phyloP scores from a whole-genome alignment of 139 green algal genomes.

The Parachlorella kessleri region DNA sequence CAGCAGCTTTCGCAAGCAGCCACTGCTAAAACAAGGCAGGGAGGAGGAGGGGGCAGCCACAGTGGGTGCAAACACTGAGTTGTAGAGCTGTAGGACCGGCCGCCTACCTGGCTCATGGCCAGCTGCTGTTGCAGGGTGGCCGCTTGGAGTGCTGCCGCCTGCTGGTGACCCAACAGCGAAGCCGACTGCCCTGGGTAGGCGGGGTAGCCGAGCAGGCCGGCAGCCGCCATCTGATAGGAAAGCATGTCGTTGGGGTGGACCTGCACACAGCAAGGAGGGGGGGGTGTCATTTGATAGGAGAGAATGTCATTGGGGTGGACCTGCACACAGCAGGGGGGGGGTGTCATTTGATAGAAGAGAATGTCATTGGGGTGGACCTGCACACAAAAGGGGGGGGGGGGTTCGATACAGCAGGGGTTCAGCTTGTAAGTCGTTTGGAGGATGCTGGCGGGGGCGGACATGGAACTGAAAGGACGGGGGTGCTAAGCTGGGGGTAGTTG shows the following conservation, averaged over 20 bases:
- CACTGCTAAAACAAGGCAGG: too few species aligned
- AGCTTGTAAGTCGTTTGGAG: too few species aligned
- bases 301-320: background rate
- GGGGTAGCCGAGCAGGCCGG: conserved; percentile 12
- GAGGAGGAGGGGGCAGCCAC: too few species aligned
- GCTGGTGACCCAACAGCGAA: background rate
- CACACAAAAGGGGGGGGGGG: background rate
- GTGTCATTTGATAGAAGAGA: background rate
- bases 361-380: background rate
- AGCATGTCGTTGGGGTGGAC: background rate
- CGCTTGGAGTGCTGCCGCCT: conserved; percentile 12
- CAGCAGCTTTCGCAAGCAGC: too few species aligned
- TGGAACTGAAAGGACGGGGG: too few species aligned
- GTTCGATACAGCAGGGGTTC: background rate
- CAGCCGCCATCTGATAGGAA: background rate
- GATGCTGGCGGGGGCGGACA: too few species aligned
- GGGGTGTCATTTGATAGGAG: background rate
- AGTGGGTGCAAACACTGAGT: too few species aligned
- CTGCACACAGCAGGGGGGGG: background rate
- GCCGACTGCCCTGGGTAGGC: background rate
- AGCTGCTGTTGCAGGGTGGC: conserved; percentile 11
- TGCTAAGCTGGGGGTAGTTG: too few species aligned
- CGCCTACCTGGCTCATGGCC: conserved; percentile 5
- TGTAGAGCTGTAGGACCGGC: too few species aligned
- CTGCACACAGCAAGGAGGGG: background rate